These are phyloP conservation scores for Balamuthia mandrillaris DNA, from an alignment of 208 protist species.

Conservation along the genomic window DNA sequence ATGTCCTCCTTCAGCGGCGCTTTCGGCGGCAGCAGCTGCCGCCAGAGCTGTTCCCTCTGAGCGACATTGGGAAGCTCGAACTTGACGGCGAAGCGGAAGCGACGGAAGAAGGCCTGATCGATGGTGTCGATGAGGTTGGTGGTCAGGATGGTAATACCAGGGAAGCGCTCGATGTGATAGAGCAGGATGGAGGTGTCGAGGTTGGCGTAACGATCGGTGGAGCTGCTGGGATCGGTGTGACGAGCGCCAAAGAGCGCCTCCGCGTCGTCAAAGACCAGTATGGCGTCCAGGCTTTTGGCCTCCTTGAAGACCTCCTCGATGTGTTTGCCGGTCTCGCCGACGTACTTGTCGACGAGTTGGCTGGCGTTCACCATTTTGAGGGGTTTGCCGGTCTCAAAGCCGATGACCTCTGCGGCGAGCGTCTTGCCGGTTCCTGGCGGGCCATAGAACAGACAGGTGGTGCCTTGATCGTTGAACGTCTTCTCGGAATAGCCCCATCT, in stretches of 20 bases:
- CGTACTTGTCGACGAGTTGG: constrained; percentile 52
- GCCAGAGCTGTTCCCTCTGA: constrained; percentile 10
- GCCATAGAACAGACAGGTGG: too few species aligned
- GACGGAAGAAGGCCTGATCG: background rate
- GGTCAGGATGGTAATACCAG: background rate
- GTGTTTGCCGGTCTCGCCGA: constrained; percentile 53
- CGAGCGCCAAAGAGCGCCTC: constrained; percentile 40
- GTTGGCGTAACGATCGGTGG: constrained; percentile 19
- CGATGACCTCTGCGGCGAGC: too few species aligned
- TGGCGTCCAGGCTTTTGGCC: constrained; percentile 38
- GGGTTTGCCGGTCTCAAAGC: too few species aligned
- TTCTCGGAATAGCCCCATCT: too few species aligned
- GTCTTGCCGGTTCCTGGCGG: too few species aligned
- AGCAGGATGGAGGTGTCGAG: background rate
- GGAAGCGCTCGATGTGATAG: constrained; percentile 3
- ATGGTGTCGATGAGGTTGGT: background rate
- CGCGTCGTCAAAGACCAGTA: constrained; percentile 61
- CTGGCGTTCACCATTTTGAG: too few species aligned
- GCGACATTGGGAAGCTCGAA: background rate
- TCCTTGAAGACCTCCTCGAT: constrained; percentile 55
- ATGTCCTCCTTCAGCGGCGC: background rate
- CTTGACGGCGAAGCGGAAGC: constrained; percentile 30
- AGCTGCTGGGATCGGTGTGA: background rate
- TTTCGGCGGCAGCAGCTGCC: background rate
- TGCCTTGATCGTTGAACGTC: too few species aligned